These are phyloP conservation scores for Pythium grandisporangium DNA, from an alignment of 352 stramenopile genomes.

Conservation along the genomic window DNA sequence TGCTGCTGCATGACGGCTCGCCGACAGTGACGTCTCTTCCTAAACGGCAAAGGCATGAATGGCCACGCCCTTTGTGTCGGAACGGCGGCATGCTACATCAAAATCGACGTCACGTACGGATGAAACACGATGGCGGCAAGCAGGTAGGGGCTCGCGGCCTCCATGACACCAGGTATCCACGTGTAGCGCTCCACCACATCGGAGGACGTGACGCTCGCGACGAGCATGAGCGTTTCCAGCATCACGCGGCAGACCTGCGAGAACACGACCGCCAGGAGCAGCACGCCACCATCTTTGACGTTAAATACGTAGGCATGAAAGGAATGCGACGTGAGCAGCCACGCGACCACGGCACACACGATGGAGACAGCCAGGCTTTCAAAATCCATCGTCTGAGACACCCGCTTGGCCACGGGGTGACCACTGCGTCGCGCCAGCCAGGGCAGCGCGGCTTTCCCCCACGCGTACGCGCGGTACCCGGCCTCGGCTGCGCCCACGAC, in stretches of 20 bases:
- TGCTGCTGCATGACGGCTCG: too few species aligned
- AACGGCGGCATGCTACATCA: too few species aligned
- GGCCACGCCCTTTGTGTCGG: too few species aligned
- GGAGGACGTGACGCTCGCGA: conserved; percentile 17
- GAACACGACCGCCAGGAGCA: conserved; percentile 4
- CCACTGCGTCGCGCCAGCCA: background rate
- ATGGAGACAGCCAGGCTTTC: conserved; percentile 24
- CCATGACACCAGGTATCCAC: conserved; percentile 29
- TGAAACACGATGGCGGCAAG: conserved; percentile 52
- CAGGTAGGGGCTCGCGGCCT: conserved; percentile 45
- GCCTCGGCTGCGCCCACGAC: conserved; percentile 11
- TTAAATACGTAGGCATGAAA: conserved; percentile 7
- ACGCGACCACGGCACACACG: conserved; percentile 15
- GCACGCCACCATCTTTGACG: conserved; percentile 6
- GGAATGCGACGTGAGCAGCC: conserved; percentile 6
- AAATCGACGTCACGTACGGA: conserved; percentile 44
- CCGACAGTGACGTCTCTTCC: too few species aligned
- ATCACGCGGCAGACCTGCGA: conserved; percentile 17
- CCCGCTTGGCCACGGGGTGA: conserved; percentile 2
- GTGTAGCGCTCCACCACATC: conserved; percentile 2
- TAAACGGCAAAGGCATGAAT: too few species aligned
- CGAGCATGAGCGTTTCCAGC: conserved; percentile 28
- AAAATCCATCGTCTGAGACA: conserved; percentile 6
- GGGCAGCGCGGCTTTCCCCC: conserved; percentile 1
- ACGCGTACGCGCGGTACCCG: conserved; percentile 4